Percentiles rank a stretch among this genome's conserved stretches.
Evolutionary conservation across 2,329 filamentous ascomycete genomes (phyloP).

Genomic region (Pseudopithomyces maydicus): DNA sequence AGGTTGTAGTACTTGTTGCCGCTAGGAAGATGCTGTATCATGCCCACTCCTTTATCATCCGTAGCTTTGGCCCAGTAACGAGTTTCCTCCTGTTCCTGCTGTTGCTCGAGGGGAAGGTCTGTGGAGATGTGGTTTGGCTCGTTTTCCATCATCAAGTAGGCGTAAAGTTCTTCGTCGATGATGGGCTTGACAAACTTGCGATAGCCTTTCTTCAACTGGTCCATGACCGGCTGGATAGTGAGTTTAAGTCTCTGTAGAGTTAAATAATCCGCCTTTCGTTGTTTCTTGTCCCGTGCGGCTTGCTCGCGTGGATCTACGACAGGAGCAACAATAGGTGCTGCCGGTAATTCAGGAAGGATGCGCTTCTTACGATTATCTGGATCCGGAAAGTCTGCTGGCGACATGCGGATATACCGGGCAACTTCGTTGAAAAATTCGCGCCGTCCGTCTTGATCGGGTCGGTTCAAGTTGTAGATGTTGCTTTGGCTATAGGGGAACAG

Average conservation of each 20-base stretch:
- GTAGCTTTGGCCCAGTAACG: conserved; percentile 80
- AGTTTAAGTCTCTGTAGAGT: conserved; percentile 87
- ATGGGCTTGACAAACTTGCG: conserved; percentile 81
- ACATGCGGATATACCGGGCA: conserved; percentile 75
- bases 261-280: conserved; percentile 82
- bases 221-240: conserved; percentile 91
- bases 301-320: conserved; percentile 63
- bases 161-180: conserved; percentile 73
- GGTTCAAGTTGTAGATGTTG: conserved; percentile 73
- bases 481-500: conserved; percentile 85
- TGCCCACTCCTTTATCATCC: conserved; percentile 78
- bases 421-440: conserved; percentile 79
- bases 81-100: conserved; percentile 59
- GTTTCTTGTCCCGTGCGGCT: conserved; percentile 79
- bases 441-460: conserved; percentile 71
- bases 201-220: conserved; percentile 90
- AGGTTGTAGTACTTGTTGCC: conserved; percentile 95
- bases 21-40: conserved; percentile 74
- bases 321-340: conserved; percentile 62
- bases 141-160: conserved; percentile 83
- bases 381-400: conserved; percentile 85
- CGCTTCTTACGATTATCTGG: conserved; percentile 85
- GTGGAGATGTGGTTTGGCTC: conserved; percentile 70
- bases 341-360: conserved; percentile 75
- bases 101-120: conserved; percentile 61